Conservation (phyloP, 441 rosid species). For the Arabidopsis hybrid region DNA sequence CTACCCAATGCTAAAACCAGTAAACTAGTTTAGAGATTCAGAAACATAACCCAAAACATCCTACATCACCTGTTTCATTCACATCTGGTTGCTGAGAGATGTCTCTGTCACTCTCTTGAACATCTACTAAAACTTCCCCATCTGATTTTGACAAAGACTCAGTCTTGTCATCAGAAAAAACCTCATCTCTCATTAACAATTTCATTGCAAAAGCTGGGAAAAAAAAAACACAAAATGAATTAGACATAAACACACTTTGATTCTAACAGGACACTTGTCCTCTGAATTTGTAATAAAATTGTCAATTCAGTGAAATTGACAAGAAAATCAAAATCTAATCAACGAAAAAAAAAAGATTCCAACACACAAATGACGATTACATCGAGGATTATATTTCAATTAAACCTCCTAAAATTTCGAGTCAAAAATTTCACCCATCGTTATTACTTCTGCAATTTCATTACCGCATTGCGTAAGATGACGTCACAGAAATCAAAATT, state of each 20-base stretch:
- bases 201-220: slow-evolving; percentile 67
- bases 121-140: slow-evolving; percentile 37
- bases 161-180: slow-evolving; percentile 49
- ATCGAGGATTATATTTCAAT: not conserved
- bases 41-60: slow-evolving; percentile 23
- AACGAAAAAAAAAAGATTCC: not conserved
- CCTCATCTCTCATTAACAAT: slow-evolving; percentile 61
- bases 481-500: slow-evolving; percentile 2
- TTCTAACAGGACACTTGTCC: not conserved
- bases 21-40: slow-evolving; percentile 2
- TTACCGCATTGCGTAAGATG: slow-evolving; percentile 28
- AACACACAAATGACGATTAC: not conserved
- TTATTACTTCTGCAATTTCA: not conserved
- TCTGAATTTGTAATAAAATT: slow-evolving; percentile 2
- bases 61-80: slow-evolving; percentile 47
- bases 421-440: not conserved
- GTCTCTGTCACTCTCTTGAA: slow-evolving; percentile 43
- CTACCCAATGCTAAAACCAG: slow-evolving; percentile 6
- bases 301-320: not conserved
- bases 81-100: slow-evolving; percentile 36
- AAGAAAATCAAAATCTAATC: not conserved
- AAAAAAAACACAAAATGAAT: slow-evolving; percentile 1
- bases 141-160: slow-evolving; percentile 52
- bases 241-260: not conserved
- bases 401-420: not conserved